phyloP scores from a whole-genome alignment of 129 eudicot genomes.

The Tagetes patula region DNA sequence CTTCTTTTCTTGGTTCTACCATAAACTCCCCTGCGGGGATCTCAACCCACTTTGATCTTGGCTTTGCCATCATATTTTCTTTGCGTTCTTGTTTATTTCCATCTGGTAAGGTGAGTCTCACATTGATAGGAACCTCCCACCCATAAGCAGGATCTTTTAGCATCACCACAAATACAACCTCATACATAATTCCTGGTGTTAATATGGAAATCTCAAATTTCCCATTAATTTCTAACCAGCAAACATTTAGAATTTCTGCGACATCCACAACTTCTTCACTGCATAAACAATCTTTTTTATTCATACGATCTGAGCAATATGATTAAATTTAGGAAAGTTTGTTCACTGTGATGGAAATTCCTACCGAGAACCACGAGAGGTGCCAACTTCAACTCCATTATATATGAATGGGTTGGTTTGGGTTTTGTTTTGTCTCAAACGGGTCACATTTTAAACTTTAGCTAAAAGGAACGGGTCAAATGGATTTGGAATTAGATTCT shows the following conservation, averaged over 20 bases:
- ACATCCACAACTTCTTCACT: slow-evolving; percentile 45
- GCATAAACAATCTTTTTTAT: slow-evolving; percentile 29
- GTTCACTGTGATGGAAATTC: not conserved
- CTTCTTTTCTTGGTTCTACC: slow-evolving; percentile 38
- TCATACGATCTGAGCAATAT: not conserved
- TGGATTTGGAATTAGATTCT: too few relatives aligned
- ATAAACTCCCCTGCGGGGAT: slow-evolving; percentile 62
- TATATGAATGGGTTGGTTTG: not conserved
- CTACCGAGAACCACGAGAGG: not conserved
- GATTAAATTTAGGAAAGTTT: not conserved
- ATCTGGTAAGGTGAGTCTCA: slow-evolving; percentile 56
- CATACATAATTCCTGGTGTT: slow-evolving; percentile 50
- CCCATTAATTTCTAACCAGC: slow-evolving; percentile 81
- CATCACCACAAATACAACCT: slow-evolving; percentile 57
- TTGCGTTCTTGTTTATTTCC: slow-evolving; percentile 56
- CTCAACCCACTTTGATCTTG: slow-evolving; percentile 65
- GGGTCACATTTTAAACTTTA: not conserved
- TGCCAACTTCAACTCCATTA: not conserved
- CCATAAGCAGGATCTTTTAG: slow-evolving; percentile 61
- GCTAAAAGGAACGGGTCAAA: too few relatives aligned
- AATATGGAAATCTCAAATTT: slow-evolving; percentile 45
- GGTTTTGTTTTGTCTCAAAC: not conserved
- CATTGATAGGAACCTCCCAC: slow-evolving; percentile 60
- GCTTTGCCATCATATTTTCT: slow-evolving; percentile 59
- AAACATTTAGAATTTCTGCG: slow-evolving; percentile 55